Conservation (phyloP, 2,329 filamentous ascomycete genomes). For the Aspergillus viridinutans region DNA sequence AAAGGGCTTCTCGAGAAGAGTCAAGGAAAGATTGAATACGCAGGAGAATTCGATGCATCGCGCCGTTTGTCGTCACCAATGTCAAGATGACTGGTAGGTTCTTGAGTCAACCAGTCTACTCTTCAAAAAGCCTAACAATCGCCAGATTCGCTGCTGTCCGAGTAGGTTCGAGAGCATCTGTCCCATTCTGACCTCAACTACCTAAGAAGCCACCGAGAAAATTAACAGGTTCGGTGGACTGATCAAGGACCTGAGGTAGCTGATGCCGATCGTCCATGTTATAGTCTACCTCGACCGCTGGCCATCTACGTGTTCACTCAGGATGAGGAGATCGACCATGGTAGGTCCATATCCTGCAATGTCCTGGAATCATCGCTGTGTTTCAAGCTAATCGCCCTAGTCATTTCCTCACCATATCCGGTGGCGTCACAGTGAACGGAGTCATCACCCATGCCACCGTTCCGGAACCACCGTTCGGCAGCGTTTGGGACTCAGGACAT, state of each 20-base stretch:
- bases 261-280: neutral
- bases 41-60: constrained; percentile 32
- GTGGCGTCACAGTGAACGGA: constrained; percentile 52
- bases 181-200: constrained; percentile 34
- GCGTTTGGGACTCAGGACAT: constrained; percentile 47
- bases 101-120: too few relatives aligned
- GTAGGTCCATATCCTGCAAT: neutral
- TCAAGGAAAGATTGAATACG: constrained; percentile 36
- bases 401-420: constrained; percentile 40
- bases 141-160: constrained; percentile 38
- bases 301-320: constrained; percentile 21
- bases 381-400: constrained; percentile 22
- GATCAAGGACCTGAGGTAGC: neutral
- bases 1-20: constrained; percentile 33
- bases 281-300: constrained; percentile 31
- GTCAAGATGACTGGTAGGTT: constrained; percentile 19
- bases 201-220: constrained; percentile 24
- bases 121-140: too few relatives aligned
- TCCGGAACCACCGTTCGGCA: constrained; percentile 46
- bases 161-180: constrained; percentile 46
- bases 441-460: constrained; percentile 43
- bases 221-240: constrained; percentile 12
- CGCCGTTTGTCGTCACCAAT: constrained; percentile 38
- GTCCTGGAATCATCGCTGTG: neutral
- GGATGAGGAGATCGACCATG: constrained; percentile 29